Evolutionary conservation across 768 basidiomycete genomes (phyloP), one percentile per base, ranked within the genome.

Genomic region (Amanita polypyramis): DNA sequence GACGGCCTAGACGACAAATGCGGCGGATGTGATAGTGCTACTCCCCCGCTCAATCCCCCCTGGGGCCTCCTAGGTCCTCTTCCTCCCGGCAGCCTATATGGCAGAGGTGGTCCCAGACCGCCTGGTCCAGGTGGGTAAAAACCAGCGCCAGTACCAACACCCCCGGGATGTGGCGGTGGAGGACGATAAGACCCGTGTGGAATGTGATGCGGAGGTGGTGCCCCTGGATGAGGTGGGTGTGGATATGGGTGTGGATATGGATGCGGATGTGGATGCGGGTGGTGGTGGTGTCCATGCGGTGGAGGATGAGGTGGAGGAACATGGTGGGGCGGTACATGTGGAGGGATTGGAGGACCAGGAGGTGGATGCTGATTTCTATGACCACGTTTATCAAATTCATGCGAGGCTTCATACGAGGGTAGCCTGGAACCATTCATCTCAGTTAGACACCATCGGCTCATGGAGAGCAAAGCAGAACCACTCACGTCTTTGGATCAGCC

Each of bases 401-500:
- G 86, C 1, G 86, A 90, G 1, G 86, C 76, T 62, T 90, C 86
- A 54, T 90, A 90, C 5, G 70, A 67, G 3, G 85, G 85, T 21
- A 88, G 69, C 40, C 86, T 89, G 49, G 0, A 48, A 3, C 47
- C 25, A 27, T 27, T 7, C 25, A 21, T 23, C 11, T 45, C 45
- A 37, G 25, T 41, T 34, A 25, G 42, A n/a, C n/a, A n/a, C n/a
- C n/a, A n/a, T n/a, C n/a, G 43, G 42, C 15, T 25, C 33, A 11
- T 19, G 10, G 43, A 27, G 5, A 6, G 43, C n/a, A n/a, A 17
- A 39, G 25, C 17, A 50, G 17, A 44, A 39, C 17, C 12, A 67
- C 79, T 50, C 57, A 87, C 87, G 77, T 76, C 62, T 82, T 85
- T 1, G 86, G 87, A 65, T 89, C 85, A 17, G 86, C 86, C 30